Conservation (phyloP, 1,284 basidiomycete genomes). For the Grifola frondosa region DNA sequence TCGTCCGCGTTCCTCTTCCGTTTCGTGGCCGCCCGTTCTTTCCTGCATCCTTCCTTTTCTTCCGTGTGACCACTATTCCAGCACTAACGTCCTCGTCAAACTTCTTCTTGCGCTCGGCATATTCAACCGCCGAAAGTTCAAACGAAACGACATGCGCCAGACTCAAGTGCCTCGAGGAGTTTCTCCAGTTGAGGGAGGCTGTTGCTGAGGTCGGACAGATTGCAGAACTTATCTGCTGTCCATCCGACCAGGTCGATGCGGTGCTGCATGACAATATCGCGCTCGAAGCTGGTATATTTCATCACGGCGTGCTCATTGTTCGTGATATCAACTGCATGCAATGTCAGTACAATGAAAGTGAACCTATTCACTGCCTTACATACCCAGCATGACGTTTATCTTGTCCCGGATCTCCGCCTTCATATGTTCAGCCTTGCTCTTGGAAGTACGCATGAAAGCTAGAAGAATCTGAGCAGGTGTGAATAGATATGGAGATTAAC, state of each 20-base stretch:
- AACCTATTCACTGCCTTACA: not conserved
- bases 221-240: not conserved
- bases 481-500: not conserved
- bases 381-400: not conserved
- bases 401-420: slow-evolving; percentile 1
- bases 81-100: not conserved
- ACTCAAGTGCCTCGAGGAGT: slow-evolving; percentile 1
- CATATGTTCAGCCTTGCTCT: not conserved
- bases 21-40: no score
- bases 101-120: not conserved
- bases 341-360: not conserved
- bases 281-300: not conserved
- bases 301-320: not conserved
- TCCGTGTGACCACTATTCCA: not conserved
- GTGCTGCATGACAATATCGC: not conserved
- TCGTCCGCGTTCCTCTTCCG: no score
- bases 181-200: not conserved
- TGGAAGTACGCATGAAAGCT: not conserved
- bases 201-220: slow-evolving; percentile 4
- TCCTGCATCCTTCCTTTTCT: slow-evolving; percentile 6
- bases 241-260: not conserved
- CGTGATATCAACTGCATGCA: slow-evolving; percentile 1
- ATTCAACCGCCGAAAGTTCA: not conserved
- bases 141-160: not conserved
- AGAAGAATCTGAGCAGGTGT: not conserved